These are phyloP conservation scores for Blepharisma japonicum DNA, from an alignment of 73 alveolate species.

Conservation along the genomic window DNA sequence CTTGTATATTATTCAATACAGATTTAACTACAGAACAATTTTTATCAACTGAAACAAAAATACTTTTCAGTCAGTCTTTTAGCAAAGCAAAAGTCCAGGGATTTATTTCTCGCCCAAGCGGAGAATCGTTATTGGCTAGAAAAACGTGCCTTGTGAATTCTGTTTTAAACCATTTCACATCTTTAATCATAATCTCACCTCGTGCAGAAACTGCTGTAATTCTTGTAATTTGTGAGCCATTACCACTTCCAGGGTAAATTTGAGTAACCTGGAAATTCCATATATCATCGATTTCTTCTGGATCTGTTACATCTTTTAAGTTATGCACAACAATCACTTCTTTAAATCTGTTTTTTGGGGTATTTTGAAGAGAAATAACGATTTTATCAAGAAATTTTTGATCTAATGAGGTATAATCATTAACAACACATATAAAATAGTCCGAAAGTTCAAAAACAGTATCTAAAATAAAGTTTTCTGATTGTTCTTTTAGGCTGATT, in stretches of 20 bases:
- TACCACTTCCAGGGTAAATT: too few relatives aligned
- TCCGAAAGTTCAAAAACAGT: slow-evolving; percentile 49
- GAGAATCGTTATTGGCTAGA: slow-evolving; percentile 45
- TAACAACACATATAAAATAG: slow-evolving; percentile 51
- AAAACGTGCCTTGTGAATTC: slow-evolving; percentile 53
- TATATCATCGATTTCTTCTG: slow-evolving; percentile 42
- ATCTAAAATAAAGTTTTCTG: slow-evolving; percentile 46
- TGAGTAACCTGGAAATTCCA: slow-evolving; percentile 51
- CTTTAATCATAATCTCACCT: too few relatives aligned
- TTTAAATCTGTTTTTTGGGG: slow-evolving; percentile 43
- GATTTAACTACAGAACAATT: slow-evolving; percentile 29
- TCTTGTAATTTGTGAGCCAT: too few relatives aligned
- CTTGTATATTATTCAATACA: slow-evolving; percentile 37
- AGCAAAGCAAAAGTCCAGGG: slow-evolving; percentile 42
- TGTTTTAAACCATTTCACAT: slow-evolving; percentile 51
- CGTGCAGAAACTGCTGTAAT: too few relatives aligned
- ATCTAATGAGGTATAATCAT: slow-evolving; percentile 55
- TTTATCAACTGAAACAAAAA: slow-evolving; percentile 44
- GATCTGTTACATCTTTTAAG: slow-evolving; percentile 45
- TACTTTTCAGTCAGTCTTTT: slow-evolving; percentile 46
- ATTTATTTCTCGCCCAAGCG: slow-evolving; percentile 36
- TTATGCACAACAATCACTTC: slow-evolving; percentile 52
- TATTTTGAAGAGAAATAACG: slow-evolving; percentile 34
- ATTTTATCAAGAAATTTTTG: slow-evolving; percentile 48
- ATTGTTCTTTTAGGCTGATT: slow-evolving; percentile 43